A percentile compares a stretch with the other conserved stretches of the same genome.
Conservation (phyloP, 768 basidiomycete species). For the Postia placenta region DNA sequence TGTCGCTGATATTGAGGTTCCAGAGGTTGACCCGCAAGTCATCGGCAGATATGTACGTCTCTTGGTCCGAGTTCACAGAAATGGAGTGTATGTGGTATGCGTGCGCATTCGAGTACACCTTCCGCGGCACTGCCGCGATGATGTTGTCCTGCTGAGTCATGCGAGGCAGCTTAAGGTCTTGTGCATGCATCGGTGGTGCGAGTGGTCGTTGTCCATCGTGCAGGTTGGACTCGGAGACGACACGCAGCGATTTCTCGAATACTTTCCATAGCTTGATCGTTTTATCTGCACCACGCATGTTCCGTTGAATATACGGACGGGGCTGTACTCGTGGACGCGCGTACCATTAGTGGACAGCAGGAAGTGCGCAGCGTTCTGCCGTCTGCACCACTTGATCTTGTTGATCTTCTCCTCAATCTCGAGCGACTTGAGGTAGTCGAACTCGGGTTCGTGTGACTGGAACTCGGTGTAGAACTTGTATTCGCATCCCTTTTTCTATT, state of each 20-base stretch:
- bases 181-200: conserved; percentile 50
- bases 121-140: conserved; percentile 96
- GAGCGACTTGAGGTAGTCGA: conserved; percentile 98
- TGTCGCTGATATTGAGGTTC: conserved; percentile 98
- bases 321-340: conserved; percentile 7
- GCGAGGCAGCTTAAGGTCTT: conserved; percentile 78
- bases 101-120: conserved; percentile 98
- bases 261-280: conserved; percentile 99
- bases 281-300: conserved; percentile 62
- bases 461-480: conserved; percentile 99
- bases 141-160: conserved; percentile 96
- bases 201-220: conserved; percentile 70
- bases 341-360: conserved; percentile 93
- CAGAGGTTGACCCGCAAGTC: conserved; percentile 96
- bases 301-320: conserved; percentile 4
- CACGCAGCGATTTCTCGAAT: conserved; percentile 95
- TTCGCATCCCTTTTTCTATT: conserved; percentile 98
- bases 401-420: conserved; percentile 99
- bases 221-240: conserved; percentile 96
- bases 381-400: conserved; percentile 99
- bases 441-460: conserved; percentile 99
- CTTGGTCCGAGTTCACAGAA: conserved; percentile 98
- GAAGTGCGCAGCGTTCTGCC: conserved; percentile 97
- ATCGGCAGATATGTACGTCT: conserved; percentile 99
- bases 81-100: conserved; percentile 99